Evolutionary conservation across 1,284 basidiomycete species (phyloP).

Genomic region (Pholiota adiposa): DNA sequence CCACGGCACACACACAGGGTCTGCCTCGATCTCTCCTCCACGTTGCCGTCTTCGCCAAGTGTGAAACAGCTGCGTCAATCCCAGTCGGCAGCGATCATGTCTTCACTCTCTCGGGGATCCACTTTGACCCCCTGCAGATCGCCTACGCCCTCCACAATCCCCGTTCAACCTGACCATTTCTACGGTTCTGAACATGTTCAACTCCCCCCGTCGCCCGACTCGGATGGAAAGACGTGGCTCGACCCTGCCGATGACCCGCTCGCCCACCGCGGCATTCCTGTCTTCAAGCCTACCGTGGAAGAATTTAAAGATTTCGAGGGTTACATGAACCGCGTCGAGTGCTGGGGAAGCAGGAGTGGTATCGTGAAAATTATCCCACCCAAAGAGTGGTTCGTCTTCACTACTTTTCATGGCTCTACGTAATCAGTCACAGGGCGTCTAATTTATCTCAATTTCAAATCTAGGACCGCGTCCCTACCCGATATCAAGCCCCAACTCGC

Average conservation of each 20-base stretch:
- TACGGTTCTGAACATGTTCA: constrained; percentile 62
- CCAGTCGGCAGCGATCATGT: constrained; percentile 28
- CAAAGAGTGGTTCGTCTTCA: constrained; percentile 76
- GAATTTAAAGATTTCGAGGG: constrained; percentile 89
- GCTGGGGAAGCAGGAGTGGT: constrained; percentile 87
- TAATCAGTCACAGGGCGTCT: constrained; percentile 3
- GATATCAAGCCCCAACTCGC: constrained; percentile 68
- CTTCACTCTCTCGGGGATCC: constrained; percentile 41
- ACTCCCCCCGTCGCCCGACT: constrained; percentile 58
- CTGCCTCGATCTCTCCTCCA: background rate
- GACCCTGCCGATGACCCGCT: constrained; percentile 83
- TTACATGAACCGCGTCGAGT: constrained; percentile 84
- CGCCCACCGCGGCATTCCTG: constrained; percentile 89
- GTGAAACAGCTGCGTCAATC: background rate
- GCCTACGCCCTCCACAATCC: constrained; percentile 49
- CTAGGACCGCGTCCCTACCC: constrained; percentile 75
- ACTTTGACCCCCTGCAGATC: constrained; percentile 60
- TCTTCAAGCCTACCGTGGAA: constrained; percentile 90
- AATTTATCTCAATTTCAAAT: constrained; percentile 12
- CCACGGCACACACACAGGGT: too few relatives aligned
- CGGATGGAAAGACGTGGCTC: constrained; percentile 65
- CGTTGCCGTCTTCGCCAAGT: background rate
- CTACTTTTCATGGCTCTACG: background rate
- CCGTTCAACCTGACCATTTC: constrained; percentile 81
- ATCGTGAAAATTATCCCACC: constrained; percentile 96